Percentiles rank a stretch among this genome's conserved stretches.
Evolutionary conservation across 306 rosid species (phyloP).

Genomic region (Quercus ilex): DNA sequence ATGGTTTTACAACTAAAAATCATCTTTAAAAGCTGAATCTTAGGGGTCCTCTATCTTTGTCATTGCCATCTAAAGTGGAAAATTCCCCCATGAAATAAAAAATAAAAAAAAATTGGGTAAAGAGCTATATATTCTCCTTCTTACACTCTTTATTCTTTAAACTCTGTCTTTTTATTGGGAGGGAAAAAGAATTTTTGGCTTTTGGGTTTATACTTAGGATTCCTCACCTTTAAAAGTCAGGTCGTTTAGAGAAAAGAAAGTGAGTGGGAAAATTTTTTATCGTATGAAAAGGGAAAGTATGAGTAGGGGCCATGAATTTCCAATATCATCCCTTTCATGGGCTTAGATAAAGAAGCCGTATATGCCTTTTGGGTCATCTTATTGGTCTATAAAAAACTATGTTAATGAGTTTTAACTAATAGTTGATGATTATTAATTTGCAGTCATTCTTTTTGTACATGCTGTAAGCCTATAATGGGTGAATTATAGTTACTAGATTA

Average conservation of each 20-base stretch:
- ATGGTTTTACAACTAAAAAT: conserved; percentile 40
- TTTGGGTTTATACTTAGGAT: conserved; percentile 68
- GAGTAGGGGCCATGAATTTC: conserved; percentile 12
- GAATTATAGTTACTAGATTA: conserved; percentile 42
- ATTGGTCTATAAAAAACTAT: not conserved
- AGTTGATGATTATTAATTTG: conserved; percentile 11
- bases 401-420: conserved; percentile 22
- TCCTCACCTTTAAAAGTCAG: conserved; percentile 62
- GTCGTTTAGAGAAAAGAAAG: conserved; percentile 34
- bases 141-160: conserved; percentile 16
- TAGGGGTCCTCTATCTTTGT: conserved; percentile 39
- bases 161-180: conserved; percentile 26
- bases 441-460: conserved; percentile 21
- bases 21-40: conserved; percentile 25
- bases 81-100: conserved; percentile 18
- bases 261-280: conserved; percentile 16
- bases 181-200: conserved; percentile 64
- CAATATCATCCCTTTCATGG: conserved; percentile 7
- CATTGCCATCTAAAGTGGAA: conserved; percentile 51
- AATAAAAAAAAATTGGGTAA: conserved; percentile 31
- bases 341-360: conserved; percentile 29
- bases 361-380: not conserved
- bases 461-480: conserved; percentile 33
- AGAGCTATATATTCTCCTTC: conserved; percentile 45
- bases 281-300: conserved; percentile 14